Conservation (phyloP, 345 rosid genomes). For the Linum usitatissimum region DNA sequence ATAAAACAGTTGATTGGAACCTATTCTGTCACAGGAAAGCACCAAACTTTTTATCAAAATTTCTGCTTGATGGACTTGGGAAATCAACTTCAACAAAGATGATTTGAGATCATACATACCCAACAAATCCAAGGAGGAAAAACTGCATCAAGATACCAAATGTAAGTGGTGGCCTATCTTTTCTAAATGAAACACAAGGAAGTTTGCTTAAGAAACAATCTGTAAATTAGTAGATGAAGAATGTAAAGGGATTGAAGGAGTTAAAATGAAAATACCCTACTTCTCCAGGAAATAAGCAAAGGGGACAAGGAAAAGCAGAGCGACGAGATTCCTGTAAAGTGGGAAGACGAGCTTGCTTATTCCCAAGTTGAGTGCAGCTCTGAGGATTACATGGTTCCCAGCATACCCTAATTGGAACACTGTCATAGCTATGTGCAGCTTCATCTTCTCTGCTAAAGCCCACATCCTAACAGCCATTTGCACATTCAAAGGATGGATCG, state of each 20-base stretch:
- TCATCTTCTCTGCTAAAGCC: conserved; percentile 30
- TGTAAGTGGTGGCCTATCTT: conserved; percentile 40
- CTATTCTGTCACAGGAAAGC: conserved; percentile 27
- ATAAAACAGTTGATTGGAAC: conserved; percentile 54
- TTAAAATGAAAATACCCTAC: conserved; percentile 18
- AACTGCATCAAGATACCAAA: conserved; percentile 35
- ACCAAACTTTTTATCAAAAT: not conserved
- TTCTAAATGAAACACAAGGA: conserved; percentile 21
- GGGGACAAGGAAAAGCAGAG: conserved; percentile 47
- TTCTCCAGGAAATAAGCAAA: conserved; percentile 54
- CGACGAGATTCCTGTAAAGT: conserved; percentile 53
- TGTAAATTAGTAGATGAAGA: not conserved
- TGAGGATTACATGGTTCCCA: conserved; percentile 49
- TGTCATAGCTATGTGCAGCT: conserved; percentile 55
- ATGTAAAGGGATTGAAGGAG: not conserved
- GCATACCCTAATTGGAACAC: conserved; percentile 58
- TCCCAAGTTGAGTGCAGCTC: conserved; percentile 57
- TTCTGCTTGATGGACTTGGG: not conserved
- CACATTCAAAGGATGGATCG: no score
- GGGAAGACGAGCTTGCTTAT: conserved; percentile 69
- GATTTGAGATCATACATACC: conserved; percentile 24
- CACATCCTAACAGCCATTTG: conserved; percentile 10
- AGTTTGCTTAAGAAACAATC: not conserved
- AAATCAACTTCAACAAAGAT: not conserved
- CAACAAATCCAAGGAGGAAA: conserved; percentile 53